A percentile compares a stretch with the other conserved stretches of the same genome.
Conservation (phyloP, 2,329 filamentous ascomycete species). For the Elsinoe necatrix region DNA sequence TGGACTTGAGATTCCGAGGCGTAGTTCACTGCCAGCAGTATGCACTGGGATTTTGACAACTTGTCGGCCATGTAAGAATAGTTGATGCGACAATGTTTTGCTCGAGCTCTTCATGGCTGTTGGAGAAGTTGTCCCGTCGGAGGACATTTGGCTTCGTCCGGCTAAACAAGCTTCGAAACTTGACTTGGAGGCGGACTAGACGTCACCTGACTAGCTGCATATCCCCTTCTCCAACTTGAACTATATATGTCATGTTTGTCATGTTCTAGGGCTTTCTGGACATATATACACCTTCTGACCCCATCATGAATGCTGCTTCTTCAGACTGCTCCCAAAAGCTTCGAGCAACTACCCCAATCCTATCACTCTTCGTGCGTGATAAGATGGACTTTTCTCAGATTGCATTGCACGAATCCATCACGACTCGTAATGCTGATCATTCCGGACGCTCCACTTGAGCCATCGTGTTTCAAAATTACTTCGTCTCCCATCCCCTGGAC, state of each 20-base stretch:
- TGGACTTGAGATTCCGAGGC: slow-evolving; percentile 58
- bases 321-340: not conserved
- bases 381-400: too few relatives aligned
- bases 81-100: not conserved
- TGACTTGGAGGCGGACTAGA: not conserved
- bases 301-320: not conserved
- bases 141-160: not conserved
- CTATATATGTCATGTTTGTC: not conserved
- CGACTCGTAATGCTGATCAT: not conserved
- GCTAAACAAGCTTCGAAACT: slow-evolving; percentile 5
- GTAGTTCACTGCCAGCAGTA: slow-evolving; percentile 64
- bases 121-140: not conserved
- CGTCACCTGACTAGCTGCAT: not conserved
- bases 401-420: not conserved
- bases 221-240: not conserved
- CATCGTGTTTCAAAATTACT: not conserved
- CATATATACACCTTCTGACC: not conserved
- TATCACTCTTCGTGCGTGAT: too few relatives aligned
- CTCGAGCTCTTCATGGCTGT: not conserved
- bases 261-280: not conserved
- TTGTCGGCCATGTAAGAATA: slow-evolving; percentile 21
- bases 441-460: not conserved
- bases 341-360: not conserved
- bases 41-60: slow-evolving; percentile 58
- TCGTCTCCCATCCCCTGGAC: slow-evolving; percentile 25